phyloP scores from a whole-genome alignment of 2,329 filamentous ascomycete species.

The Coniella lustricola region DNA sequence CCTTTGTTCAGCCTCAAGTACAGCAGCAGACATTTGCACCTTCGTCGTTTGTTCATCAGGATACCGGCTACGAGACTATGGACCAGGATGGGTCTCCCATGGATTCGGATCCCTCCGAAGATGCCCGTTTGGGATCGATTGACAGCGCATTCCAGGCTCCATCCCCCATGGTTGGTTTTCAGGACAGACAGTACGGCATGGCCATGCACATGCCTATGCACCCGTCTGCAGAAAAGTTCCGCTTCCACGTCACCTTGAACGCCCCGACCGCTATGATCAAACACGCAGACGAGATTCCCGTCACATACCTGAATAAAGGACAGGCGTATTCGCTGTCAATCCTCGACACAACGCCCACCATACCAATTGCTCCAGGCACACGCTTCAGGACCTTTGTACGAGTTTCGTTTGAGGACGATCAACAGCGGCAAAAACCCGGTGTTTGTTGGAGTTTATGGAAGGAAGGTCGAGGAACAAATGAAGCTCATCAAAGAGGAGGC shows the following conservation, averaged over 20 bases:
- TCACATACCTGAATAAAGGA: slow-evolving; percentile 98
- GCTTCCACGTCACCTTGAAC: slow-evolving; percentile 83
- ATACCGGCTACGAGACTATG: slow-evolving; percentile 74
- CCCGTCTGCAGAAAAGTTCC: slow-evolving; percentile 63
- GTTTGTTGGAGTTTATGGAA: slow-evolving; percentile 83
- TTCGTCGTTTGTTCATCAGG: slow-evolving; percentile 72
- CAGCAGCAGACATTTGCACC: slow-evolving; percentile 61
- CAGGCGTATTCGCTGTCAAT: slow-evolving; percentile 87
- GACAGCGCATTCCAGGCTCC: slow-evolving; percentile 56
- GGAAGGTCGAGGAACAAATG: slow-evolving; percentile 89
- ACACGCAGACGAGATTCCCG: slow-evolving; percentile 79
- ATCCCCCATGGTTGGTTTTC: slow-evolving; percentile 53
- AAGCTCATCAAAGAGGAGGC: slow-evolving; percentile 88
- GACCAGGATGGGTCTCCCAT: slow-evolving; percentile 66
- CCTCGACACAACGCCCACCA: slow-evolving; percentile 63
- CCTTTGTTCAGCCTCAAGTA: slow-evolving; percentile 59
- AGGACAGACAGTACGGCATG: slow-evolving; percentile 40
- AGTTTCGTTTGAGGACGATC: slow-evolving; percentile 95
- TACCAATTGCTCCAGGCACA: slow-evolving; percentile 51
- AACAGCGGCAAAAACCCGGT: slow-evolving; percentile 69
- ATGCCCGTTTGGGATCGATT: slow-evolving; percentile 45
- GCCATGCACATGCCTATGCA: slow-evolving; percentile 41
- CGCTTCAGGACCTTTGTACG: slow-evolving; percentile 86
- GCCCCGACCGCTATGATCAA: slow-evolving; percentile 96
- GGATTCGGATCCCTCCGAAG: slow-evolving; percentile 43